Conservation (phyloP, 805 yeast species). For the Ogataea thermomethanolica region DNA sequence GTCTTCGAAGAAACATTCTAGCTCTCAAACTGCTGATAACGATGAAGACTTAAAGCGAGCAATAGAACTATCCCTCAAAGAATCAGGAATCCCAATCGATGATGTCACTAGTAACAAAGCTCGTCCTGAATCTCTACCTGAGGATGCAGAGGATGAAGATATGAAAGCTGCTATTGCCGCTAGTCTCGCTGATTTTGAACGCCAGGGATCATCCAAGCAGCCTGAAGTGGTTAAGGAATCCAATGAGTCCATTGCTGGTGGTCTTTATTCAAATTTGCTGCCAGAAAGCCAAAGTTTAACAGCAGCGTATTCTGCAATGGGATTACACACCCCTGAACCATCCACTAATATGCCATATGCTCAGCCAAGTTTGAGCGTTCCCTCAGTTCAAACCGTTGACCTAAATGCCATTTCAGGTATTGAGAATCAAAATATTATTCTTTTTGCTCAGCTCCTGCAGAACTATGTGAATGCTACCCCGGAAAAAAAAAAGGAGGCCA, state of each 20-base stretch:
- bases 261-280: slow-evolving; percentile 28
- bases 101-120: slow-evolving; percentile 1
- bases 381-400: slow-evolving; percentile 1
- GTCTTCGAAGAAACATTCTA: too few relatives aligned
- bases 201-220: slow-evolving; percentile 5
- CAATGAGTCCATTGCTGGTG: slow-evolving; percentile 21
- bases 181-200: slow-evolving; percentile 70
- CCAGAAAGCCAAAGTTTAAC: slow-evolving; percentile 7
- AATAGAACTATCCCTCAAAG: slow-evolving; percentile 72
- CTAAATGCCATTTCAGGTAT: slow-evolving; percentile 43
- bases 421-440: slow-evolving; percentile 68
- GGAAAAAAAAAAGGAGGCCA: slow-evolving; percentile 30
- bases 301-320: background rate
- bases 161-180: slow-evolving; percentile 94
- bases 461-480: slow-evolving; percentile 44
- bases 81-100: slow-evolving; percentile 29
- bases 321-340: background rate
- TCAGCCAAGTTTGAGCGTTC: background rate
- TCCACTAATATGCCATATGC: background rate
- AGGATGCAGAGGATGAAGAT: slow-evolving; percentile 77
- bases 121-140: slow-evolving; percentile 15
- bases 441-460: slow-evolving; percentile 66
- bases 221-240: background rate
- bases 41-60: slow-evolving; percentile 79
- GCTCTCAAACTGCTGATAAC: slow-evolving; percentile 43